Evolutionary conservation across 2,329 filamentous ascomycete genomes (phyloP).

Genomic region (Ophiostoma australiae): DNA sequence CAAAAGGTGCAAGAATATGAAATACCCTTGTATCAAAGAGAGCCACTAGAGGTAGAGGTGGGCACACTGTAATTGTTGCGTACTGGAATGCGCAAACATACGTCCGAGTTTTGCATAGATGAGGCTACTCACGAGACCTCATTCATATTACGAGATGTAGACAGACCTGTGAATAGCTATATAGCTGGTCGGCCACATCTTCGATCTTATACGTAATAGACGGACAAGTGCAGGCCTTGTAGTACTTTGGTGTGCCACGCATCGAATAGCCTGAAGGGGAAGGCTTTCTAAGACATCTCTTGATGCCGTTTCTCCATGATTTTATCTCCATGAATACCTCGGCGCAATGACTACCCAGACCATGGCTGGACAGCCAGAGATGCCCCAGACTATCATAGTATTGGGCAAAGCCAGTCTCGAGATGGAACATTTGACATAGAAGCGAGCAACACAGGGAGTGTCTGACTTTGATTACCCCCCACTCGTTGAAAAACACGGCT

Average conservation of each 20-base stretch:
- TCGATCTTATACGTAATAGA: background rate
- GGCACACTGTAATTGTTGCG: background rate
- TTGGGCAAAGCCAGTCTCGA: background rate
- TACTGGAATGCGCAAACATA: background rate
- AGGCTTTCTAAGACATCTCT: background rate
- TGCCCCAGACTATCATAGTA: background rate
- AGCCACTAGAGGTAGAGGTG: background rate
- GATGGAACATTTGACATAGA: background rate
- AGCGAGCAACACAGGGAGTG: background rate
- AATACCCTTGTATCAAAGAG: background rate
- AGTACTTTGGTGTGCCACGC: background rate
- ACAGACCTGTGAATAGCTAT: background rate
- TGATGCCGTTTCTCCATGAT: background rate
- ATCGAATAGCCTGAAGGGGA: background rate
- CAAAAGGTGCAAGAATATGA: background rate
- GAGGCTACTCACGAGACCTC: background rate
- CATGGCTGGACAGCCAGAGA: background rate
- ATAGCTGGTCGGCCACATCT: background rate
- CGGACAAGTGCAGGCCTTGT: background rate
- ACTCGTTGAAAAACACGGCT: background rate
- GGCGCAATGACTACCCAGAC: background rate
- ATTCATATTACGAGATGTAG: background rate
- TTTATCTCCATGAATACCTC: background rate
- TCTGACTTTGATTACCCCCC: background rate
- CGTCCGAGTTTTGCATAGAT: background rate